phyloP scores from a whole-genome alignment of 495 filamentous ascomycete species.

The Podospora comata region DNA sequence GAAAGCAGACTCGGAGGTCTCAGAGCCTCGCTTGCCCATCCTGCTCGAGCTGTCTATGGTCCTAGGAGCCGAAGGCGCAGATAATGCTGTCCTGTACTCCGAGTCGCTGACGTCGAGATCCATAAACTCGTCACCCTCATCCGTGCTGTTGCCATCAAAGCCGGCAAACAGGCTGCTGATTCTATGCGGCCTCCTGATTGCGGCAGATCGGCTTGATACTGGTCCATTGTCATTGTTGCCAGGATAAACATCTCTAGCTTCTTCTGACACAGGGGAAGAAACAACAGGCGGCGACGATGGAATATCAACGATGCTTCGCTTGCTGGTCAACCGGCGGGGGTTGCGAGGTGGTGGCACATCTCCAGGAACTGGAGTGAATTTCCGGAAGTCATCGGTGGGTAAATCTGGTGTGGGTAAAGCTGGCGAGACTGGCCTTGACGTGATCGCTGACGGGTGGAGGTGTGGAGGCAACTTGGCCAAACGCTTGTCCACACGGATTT shows the following conservation, averaged over 20 bases:
- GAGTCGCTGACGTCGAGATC: constrained; percentile 62
- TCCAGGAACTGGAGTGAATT: constrained; percentile 51
- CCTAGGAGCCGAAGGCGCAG: constrained; percentile 62
- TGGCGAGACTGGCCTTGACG: constrained; percentile 54
- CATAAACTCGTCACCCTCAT: constrained; percentile 55
- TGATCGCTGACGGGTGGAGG: constrained; percentile 69
- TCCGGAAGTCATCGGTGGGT: constrained; percentile 33
- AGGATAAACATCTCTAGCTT: constrained; percentile 63
- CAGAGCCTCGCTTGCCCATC: constrained; percentile 37
- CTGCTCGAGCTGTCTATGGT: constrained; percentile 36
- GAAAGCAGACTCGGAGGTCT: constrained; percentile 34
- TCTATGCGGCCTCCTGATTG: constrained; percentile 65
- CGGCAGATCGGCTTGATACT: constrained; percentile 57
- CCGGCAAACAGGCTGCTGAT: constrained; percentile 84
- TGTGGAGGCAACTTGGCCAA: constrained; percentile 70
- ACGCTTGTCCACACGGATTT: constrained; percentile 74
- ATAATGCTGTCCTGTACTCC: constrained; percentile 61
- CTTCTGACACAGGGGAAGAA: constrained; percentile 20
- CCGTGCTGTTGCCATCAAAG: constrained; percentile 60
- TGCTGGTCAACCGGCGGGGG: constrained; percentile 47
- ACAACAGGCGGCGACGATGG: constrained; percentile 46
- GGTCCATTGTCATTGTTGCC: constrained; percentile 84
- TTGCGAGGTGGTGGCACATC: constrained; percentile 52
- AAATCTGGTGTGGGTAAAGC: constrained; percentile 28
- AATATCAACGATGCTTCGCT: constrained; percentile 44